Percentiles rank a stretch among this genome's conserved stretches.
phyloP scores from a whole-genome alignment of 768 basidiomycete genomes.

The Paxillus ammoniavirescens region DNA sequence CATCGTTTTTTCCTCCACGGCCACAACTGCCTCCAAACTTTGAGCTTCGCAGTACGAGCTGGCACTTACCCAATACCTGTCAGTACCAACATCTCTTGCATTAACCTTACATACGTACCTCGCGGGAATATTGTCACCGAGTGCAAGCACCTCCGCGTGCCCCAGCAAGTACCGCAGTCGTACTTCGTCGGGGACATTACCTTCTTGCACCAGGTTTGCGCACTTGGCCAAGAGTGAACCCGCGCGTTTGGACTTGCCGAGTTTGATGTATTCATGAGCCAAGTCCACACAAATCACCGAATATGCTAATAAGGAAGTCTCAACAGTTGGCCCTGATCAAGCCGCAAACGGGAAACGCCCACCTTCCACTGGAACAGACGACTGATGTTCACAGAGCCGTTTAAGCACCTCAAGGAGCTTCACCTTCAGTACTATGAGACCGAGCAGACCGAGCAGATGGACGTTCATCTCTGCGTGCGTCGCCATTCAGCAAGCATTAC shows the following conservation, averaged over 20 bases:
- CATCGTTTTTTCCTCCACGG: conserved; percentile 43
- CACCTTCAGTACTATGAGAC: conserved; percentile 62
- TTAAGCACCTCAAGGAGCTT: conserved; percentile 64
- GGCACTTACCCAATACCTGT: conserved; percentile 33
- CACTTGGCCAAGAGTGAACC: conserved; percentile 60
- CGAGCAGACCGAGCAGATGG: conserved; percentile 67
- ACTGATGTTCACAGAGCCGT: conserved; percentile 52
- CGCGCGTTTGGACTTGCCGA: conserved; percentile 76
- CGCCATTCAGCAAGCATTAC: background rate
- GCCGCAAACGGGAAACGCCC: conserved; percentile 8
- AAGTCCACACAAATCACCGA: conserved; percentile 64
- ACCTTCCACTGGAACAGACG: conserved; percentile 49
- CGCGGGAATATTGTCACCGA: conserved; percentile 53
- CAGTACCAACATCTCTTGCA: background rate
- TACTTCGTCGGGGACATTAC: conserved; percentile 48
- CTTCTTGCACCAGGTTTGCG: conserved; percentile 43
- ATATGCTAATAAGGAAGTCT: conserved; percentile 44
- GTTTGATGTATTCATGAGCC: conserved; percentile 73
- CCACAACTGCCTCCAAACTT: conserved; percentile 40
- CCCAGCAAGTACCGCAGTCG: conserved; percentile 57
- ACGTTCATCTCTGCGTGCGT: conserved; percentile 47
- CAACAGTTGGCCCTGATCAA: background rate
- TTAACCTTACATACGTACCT: conserved; percentile 43
- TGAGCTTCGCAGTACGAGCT: conserved; percentile 62
- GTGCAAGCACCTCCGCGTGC: conserved; percentile 63